Base-by-base conservation (phyloP, 805 yeast species). In the Naumovozyma castellii region DNA sequence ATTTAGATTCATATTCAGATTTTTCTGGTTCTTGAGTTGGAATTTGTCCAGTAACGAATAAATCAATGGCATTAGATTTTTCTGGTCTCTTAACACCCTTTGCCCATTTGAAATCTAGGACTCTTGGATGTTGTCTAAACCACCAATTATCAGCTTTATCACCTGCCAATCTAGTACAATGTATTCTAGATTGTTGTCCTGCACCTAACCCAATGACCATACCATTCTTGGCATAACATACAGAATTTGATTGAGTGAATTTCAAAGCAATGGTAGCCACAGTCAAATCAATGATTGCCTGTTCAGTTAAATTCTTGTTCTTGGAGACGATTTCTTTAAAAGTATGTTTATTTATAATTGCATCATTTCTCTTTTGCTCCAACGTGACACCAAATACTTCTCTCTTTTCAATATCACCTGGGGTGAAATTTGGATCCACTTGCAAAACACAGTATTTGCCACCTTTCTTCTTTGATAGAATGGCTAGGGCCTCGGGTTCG, bases 81-180 rank as follows among this genome's bases (percentile, higher is more conserved):
- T 92, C 98, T 49, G 97, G 97, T 71, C 95, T 85, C 78, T 92
- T 90, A 53, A 83, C 84, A 59, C 97, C 97, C 71, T 87, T 87
- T 50, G 95, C 94, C 97, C 97, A 90, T 70, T 90, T 76, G 78
- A 90, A 84, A 22, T 70, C 94, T 44, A 90, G 70, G 12, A 90
- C 97, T 62, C 73, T 77, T 53, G 97, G 97, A 68, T 90, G 97
- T 67, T 90, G 97, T 73, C 98, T 82, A 58, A 90, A 76, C 97
- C 97, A 90, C 97, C 97, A 90, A 76, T 87, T 88, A 66, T 90
- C 97, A 50, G 97, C 97, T 73, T 90, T 90, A 61, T 90, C 98
- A 64, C 97, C 97, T 40, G 97, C 98, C 54, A 92, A 76, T 70
- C 98, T 81, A 37, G 97, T 92, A 72, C 98, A 90, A 73, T 90